These are phyloP conservation scores for Bipolaris cookei DNA, from an alignment of 2,329 filamentous ascomycete genomes.

Conservation along the genomic window DNA sequence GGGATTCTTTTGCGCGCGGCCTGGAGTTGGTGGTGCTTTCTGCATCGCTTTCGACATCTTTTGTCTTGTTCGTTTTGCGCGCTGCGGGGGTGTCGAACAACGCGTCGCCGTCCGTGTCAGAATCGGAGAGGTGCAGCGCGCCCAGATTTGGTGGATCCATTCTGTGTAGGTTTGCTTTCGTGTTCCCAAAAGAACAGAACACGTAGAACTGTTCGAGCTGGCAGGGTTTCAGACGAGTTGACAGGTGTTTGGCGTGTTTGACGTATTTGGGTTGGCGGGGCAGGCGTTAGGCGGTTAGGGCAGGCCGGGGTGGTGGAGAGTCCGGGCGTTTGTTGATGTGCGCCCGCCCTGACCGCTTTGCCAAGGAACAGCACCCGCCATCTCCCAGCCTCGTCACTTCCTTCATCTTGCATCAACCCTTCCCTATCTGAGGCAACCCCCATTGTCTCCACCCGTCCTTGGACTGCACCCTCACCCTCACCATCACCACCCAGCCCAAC, in stretches of 20 bases:
- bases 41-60: conserved; percentile 37
- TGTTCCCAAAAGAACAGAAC: neutral
- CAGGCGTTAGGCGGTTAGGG: conserved; percentile 14
- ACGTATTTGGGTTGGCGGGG: conserved; percentile 32
- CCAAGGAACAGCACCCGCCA: conserved; percentile 28
- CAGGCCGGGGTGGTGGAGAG: neutral
- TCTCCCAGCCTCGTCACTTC: conserved; percentile 34
- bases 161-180: conserved; percentile 6
- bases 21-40: conserved; percentile 51
- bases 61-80: conserved; percentile 46
- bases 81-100: conserved; percentile 63
- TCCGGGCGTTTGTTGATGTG: conserved; percentile 20
- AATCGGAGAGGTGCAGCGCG: conserved; percentile 60
- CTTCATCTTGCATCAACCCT: conserved; percentile 16
- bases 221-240: neutral
- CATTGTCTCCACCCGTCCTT: conserved; percentile 24
- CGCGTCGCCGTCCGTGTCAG: conserved; percentile 62
- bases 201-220: neutral
- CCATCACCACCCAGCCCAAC: conserved; percentile 18
- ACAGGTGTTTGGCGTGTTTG: conserved; percentile 31
- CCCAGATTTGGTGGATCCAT: conserved; percentile 57
- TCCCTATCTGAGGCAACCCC: conserved; percentile 21
- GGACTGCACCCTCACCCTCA: conserved; percentile 23
- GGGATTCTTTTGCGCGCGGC: conserved; percentile 55
- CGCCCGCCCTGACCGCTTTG: conserved; percentile 2